Conservation (phyloP, 805 yeast genomes). For the Lipomyces mesembrius region DNA sequence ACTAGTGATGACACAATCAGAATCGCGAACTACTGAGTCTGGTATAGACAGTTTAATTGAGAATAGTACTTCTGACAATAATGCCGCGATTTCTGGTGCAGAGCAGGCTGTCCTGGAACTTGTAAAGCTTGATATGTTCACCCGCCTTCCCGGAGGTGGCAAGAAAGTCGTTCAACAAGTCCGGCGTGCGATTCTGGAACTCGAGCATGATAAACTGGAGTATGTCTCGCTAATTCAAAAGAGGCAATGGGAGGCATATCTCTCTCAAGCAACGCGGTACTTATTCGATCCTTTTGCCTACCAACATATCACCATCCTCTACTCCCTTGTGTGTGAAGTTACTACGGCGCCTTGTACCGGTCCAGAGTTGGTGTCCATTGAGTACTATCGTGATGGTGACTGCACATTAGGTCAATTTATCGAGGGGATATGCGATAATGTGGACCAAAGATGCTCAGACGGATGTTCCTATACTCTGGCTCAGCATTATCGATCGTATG, state of each 20-base stretch:
- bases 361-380: constrained; percentile 81
- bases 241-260: constrained; percentile 72
- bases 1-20: background rate
- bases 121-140: constrained; percentile 22
- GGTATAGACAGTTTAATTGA: background rate
- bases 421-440: constrained; percentile 75
- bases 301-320: constrained; percentile 76
- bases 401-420: constrained; percentile 86
- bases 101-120: constrained; percentile 18
- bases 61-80: background rate
- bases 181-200: constrained; percentile 25
- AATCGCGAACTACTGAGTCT: background rate
- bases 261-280: constrained; percentile 54
- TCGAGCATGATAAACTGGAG: constrained; percentile 42
- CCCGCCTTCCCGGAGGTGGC: constrained; percentile 26
- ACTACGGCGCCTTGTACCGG: constrained; percentile 93
- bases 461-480: constrained; percentile 73
- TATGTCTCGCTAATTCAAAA: constrained; percentile 44
- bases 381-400: constrained; percentile 89
- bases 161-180: constrained; percentile 20
- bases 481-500: constrained; percentile 85
- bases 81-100: background rate
- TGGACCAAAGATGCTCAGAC: constrained; percentile 70
- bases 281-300: constrained; percentile 73
- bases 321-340: constrained; percentile 79